Conservation (phyloP, 2,329 filamentous ascomycete species). For the Fusarium napiforme region DNA sequence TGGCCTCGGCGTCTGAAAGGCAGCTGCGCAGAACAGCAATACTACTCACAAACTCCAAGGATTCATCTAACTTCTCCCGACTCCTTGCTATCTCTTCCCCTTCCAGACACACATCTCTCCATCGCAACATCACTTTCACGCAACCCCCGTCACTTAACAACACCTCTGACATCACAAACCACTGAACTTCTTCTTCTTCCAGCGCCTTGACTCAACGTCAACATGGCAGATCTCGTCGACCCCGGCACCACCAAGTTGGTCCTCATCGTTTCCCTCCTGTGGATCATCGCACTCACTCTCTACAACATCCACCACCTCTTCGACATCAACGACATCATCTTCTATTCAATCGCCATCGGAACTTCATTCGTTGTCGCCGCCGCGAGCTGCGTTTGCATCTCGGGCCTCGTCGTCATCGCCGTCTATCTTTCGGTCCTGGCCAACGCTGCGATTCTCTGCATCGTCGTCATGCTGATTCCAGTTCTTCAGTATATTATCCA, state of each 20-base stretch:
- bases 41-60: rapidly evolving
- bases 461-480: not conserved
- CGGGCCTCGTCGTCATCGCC: not conserved
- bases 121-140: rapidly evolving
- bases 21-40: rapidly evolving
- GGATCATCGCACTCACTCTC: not conserved
- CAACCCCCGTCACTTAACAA: rapidly evolving
- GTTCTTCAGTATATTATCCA: not conserved
- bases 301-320: too few species aligned
- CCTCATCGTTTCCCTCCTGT: not conserved
- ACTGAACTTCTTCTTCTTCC: rapidly evolving
- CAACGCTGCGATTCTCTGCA: not conserved
- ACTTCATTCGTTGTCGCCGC: not conserved
- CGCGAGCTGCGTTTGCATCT: not conserved
- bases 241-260: not conserved
- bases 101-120: too few species aligned
- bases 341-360: not conserved
- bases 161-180: rapidly evolving
- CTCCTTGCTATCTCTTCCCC: not conserved
- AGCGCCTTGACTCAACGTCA: not conserved
- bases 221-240: not conserved
- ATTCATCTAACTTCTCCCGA: too few species aligned
- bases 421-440: not conserved
- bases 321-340: not conserved
- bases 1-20: not conserved